Base-by-base conservation (phyloP, 306 rosid species). In the Oemleria cerasiformis region DNA sequence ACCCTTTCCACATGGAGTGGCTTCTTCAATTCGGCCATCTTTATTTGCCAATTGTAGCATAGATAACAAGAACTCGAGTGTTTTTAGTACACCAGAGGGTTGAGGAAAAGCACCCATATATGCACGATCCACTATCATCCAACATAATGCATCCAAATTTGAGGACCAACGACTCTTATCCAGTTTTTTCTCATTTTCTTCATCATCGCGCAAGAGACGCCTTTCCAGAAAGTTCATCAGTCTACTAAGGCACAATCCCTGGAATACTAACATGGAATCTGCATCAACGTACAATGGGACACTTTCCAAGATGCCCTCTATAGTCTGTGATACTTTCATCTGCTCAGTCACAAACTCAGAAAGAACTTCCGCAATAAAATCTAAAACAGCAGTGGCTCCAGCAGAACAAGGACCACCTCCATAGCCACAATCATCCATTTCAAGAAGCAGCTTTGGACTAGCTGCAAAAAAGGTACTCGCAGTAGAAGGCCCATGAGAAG, bases 341-440 rank as follows among this genome's bases (percentile, higher is more conserved):
- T 95, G 99, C 84, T 89, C 97, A 5, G 96, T 89, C 91, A 88
- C 83, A 81, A 88, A 84, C 75, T 95, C 97, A 44, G 99, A 84
- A 80, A 95, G 97, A 78, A 95, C 96, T 86, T 95, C 99, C 75
- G 93, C 97, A 80, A 90, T 84, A 73, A 95, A 88, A 84, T 95
- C 99, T 78, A 95, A 83, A 72, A 95, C 89, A 40, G 99, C 99
- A 58, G 92, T 86, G 60, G 97, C 97, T 80, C 96, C 97, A 3
- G 99, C 96, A 60, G 92, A 88, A 82, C 99, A 95, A 69, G 99
- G 97, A 77, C 99, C 99, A 62, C 99, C 99, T 30, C 99, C 99
- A 84, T 92, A 95, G 70, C 99, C 99, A 78, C 87, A 86, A 70
- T 95, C 96, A 76, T 95, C 81, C 83, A 86, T 72, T 77, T 95